Conservation (phyloP, 176 grass and related monocot species). For the Paspalum vaginatum region DNA sequence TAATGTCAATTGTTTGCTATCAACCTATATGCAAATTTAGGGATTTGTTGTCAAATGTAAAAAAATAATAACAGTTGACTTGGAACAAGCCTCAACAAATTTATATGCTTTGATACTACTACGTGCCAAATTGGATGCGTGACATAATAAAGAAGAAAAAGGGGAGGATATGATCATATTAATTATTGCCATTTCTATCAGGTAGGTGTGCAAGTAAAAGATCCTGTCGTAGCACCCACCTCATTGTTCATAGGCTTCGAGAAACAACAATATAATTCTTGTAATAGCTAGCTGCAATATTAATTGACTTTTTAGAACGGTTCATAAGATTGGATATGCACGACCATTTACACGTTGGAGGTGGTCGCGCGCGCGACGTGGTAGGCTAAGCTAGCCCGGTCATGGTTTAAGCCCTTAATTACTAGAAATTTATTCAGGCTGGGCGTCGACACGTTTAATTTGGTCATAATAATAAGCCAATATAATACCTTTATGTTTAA, state of each 20-base stretch:
- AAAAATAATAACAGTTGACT: no score
- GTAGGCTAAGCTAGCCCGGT: not conserved
- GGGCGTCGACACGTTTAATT: no score
- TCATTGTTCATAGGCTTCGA: not conserved
- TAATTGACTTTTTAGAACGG: not conserved
- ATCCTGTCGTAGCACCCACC: not conserved
- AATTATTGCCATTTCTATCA: not conserved
- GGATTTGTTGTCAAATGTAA: no score
- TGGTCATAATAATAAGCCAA: no score
- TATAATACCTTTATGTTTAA: no score
- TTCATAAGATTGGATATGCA: not conserved
- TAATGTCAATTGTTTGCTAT: no score
- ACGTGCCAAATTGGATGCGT: no score
- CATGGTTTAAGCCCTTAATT: no score
- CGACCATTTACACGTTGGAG: not conserved
- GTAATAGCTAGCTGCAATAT: not conserved
- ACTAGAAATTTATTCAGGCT: no score
- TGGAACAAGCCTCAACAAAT: no score
- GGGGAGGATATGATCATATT: not conserved
- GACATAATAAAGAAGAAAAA: not conserved
- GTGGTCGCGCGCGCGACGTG: not conserved
- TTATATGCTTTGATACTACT: no score
- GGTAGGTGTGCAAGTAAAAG: constrained; percentile 2
- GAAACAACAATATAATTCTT: not conserved
- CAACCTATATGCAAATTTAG: no score